Percentiles rank a stretch among this genome's conserved stretches.
phyloP scores from a whole-genome alignment of 2,329 filamentous ascomycete genomes.

The Cordyceps cateniannulata region DNA sequence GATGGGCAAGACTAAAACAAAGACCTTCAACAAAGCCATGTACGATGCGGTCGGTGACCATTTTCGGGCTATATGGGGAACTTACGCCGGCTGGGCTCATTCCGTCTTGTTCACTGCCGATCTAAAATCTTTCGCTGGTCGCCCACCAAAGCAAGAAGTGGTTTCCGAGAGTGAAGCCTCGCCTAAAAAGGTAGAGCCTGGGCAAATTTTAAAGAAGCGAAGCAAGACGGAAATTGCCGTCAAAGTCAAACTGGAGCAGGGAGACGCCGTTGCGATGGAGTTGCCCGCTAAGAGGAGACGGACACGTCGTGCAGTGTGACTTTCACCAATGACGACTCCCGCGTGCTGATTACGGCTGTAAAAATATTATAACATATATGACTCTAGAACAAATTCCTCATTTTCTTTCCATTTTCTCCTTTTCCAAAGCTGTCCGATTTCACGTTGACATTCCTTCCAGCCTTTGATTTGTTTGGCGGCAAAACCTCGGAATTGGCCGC shows the following conservation, averaged over 20 bases:
- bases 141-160: conserved; percentile 21
- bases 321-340: background rate
- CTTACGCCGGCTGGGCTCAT: conserved; percentile 95
- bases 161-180: background rate
- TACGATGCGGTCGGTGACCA: conserved; percentile 89
- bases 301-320: conserved; percentile 2
- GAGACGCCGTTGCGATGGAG: conserved; percentile 14
- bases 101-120: conserved; percentile 95
- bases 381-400: background rate
- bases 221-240: conserved; percentile 14
- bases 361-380: background rate
- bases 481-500: background rate
- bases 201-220: conserved; percentile 19
- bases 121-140: conserved; percentile 73
- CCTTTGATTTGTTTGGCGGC: background rate
- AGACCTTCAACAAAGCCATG: conserved; percentile 79
- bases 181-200: background rate
- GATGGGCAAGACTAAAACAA: conserved; percentile 77
- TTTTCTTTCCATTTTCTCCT: background rate
- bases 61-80: conserved; percentile 84
- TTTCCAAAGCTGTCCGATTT: background rate
- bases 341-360: background rate
- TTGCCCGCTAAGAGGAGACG: conserved; percentile 8
- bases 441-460: background rate
- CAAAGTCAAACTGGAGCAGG: background rate